phyloP scores from a whole-genome alignment of 2,329 filamentous ascomycete species.

The Alternaria dauci region DNA sequence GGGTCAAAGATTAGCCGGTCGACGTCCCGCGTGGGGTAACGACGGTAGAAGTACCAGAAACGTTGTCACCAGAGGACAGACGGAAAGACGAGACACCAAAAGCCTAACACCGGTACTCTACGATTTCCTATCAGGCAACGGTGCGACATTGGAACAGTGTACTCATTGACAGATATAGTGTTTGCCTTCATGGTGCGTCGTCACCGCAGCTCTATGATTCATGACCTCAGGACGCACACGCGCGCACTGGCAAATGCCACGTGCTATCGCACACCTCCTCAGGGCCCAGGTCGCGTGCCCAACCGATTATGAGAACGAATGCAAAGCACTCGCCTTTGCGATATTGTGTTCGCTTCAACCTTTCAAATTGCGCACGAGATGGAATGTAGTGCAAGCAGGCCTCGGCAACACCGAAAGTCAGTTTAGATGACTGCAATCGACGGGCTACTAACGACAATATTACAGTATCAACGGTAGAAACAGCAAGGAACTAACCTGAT shows the following conservation, averaged over 20 bases:
- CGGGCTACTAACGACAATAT: not conserved
- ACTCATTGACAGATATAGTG: not conserved
- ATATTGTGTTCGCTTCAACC: not conserved
- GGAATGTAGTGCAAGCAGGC: not conserved
- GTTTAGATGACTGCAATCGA: not conserved
- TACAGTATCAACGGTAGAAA: not conserved
- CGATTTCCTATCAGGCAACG: not conserved
- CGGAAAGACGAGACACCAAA: not conserved
- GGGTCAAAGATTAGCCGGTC: constrained; percentile 1
- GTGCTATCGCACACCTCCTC: not conserved
- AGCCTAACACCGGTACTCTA: not conserved
- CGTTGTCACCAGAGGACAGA: not conserved
- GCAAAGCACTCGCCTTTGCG: not conserved
- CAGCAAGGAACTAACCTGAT: not conserved
- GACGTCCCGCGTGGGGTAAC: not conserved
- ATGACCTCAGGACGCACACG: not conserved
- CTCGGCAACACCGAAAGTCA: not conserved
- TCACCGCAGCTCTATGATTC: not conserved
- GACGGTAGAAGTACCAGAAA: not conserved
- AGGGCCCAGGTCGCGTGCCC: not conserved
- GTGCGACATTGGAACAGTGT: not conserved
- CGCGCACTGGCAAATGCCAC: constrained; percentile 1
- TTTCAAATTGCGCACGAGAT: not conserved
- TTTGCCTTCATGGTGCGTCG: not conserved
- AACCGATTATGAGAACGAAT: not conserved